These are phyloP conservation scores for Fusarium nisikadoi DNA, from an alignment of 2,329 filamentous ascomycete species.

Conservation along the genomic window DNA sequence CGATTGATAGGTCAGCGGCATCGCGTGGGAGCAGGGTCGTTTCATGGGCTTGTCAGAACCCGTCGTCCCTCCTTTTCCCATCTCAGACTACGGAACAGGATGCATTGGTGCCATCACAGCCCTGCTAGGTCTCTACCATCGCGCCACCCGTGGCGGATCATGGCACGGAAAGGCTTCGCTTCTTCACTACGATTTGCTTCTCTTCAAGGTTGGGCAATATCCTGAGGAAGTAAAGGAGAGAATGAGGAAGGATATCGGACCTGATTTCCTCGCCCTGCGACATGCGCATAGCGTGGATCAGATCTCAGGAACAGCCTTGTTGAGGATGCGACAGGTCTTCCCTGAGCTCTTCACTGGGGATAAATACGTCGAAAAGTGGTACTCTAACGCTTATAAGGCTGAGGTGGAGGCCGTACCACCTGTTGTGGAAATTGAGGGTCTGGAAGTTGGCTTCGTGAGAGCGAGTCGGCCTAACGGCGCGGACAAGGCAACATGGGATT, in stretches of 20 bases:
- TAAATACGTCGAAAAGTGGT: conserved; percentile 35
- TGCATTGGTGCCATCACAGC: conserved; percentile 77
- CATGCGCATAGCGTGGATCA: conserved; percentile 74
- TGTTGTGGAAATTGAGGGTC: conserved; percentile 56
- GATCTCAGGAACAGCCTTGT: conserved; percentile 68
- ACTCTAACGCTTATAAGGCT: conserved; percentile 31
- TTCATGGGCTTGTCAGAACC: conserved; percentile 72
- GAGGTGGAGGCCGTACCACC: conserved; percentile 57
- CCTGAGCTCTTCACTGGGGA: conserved; percentile 27
- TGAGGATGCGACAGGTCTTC: conserved; percentile 46
- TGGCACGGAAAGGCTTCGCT: conserved; percentile 73
- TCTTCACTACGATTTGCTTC: conserved; percentile 74
- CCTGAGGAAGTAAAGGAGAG: conserved; percentile 61
- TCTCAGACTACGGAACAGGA: conserved; percentile 75
- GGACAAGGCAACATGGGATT: conserved; percentile 67
- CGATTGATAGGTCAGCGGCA: conserved; percentile 58
- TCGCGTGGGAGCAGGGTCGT: conserved; percentile 70
- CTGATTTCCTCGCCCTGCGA: conserved; percentile 65
- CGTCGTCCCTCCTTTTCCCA: conserved; percentile 72
- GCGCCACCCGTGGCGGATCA: conserved; percentile 71
- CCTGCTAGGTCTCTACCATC: conserved; percentile 69
- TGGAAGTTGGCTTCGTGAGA: conserved; percentile 56
- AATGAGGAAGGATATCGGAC: conserved; percentile 60
- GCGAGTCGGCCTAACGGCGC: conserved; percentile 63
- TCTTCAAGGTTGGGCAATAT: conserved; percentile 70